Percentiles rank a stretch among this genome's conserved stretches.
phyloP scores from a whole-genome alignment of 1,284 basidiomycete genomes.

The Mycosarcoma mackinlayi region DNA sequence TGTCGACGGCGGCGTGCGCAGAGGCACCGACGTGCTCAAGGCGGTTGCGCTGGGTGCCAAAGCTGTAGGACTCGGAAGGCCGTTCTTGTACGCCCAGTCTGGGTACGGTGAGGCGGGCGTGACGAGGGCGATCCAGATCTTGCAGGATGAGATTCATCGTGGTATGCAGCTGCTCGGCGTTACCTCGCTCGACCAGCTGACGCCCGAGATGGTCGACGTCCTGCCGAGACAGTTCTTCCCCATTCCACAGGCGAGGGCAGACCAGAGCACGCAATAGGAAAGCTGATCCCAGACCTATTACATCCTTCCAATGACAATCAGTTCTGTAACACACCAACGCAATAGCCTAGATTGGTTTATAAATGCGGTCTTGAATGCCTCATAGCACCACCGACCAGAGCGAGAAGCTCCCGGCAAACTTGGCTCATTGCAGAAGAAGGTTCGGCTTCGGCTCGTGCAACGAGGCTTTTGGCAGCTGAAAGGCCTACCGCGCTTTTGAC shows the following conservation, averaged over 20 bases:
- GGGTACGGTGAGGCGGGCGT: constrained; percentile 87
- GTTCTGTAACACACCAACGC: too few relatives aligned
- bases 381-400: too few relatives aligned
- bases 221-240: constrained; percentile 47
- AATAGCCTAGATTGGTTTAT: too few relatives aligned
- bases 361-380: too few relatives aligned
- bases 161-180: constrained; percentile 84
- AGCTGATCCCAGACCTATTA: too few relatives aligned
- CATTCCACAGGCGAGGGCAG: constrained; percentile 8
- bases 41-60: constrained; percentile 84
- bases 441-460: not conserved
- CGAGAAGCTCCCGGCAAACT: too few relatives aligned
- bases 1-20: constrained; percentile 85
- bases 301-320: too few relatives aligned
- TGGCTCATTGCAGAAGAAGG: too few relatives aligned
- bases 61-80: constrained; percentile 87
- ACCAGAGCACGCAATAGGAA: too few relatives aligned
- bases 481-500: not conserved
- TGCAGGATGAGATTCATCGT: constrained; percentile 82
- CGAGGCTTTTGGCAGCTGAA: not conserved
- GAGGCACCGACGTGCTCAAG: constrained; percentile 82
- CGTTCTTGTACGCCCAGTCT: constrained; percentile 91
- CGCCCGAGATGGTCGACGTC: constrained; percentile 79
- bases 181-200: constrained; percentile 77
- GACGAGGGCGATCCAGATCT: constrained; percentile 76